A percentile compares a stretch with the other conserved stretches of the same genome.
These are phyloP conservation scores for Boechera retrofracta DNA, from an alignment of 345 rosid genomes.

Conservation along the genomic window DNA sequence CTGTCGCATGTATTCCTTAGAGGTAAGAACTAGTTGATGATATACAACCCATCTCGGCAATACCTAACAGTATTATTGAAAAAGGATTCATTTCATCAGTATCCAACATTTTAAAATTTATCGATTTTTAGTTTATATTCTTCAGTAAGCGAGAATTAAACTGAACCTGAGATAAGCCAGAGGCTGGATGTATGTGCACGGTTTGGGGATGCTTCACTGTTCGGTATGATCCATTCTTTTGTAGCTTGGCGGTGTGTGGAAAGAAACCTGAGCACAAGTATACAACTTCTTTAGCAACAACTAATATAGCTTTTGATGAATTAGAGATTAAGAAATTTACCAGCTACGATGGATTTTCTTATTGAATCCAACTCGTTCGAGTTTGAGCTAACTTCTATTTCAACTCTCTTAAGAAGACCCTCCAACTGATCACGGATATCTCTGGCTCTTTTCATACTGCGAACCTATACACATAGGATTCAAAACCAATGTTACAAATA, in stretches of 20 bases:
- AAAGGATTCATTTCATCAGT: neutral
- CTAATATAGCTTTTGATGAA: neutral
- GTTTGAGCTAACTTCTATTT: constrained; percentile 66
- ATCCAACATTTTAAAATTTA: neutral
- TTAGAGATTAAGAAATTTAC: constrained; percentile 39
- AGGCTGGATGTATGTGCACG: constrained; percentile 79
- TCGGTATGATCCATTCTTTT: constrained; percentile 79
- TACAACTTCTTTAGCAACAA: constrained; percentile 12
- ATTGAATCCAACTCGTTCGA: constrained; percentile 59
- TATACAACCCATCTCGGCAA: constrained; percentile 88
- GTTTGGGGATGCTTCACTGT: constrained; percentile 87
- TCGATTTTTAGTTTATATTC: neutral
- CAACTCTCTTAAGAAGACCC: constrained; percentile 86
- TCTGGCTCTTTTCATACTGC: constrained; percentile 94
- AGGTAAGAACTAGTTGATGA: constrained; percentile 79
- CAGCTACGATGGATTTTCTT: constrained; percentile 76
- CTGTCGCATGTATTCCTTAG: constrained; percentile 89
- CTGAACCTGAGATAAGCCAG: constrained; percentile 81
- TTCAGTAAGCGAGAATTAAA: neutral
- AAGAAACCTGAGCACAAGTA: constrained; percentile 62
- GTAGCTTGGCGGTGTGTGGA: constrained; percentile 71
- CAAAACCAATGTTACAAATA: constrained; percentile 11
- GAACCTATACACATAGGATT: constrained; percentile 55
- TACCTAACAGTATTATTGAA: constrained; percentile 44
- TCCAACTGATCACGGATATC: constrained; percentile 84